Percentiles rank a stretch among this genome's conserved stretches.
Evolutionary conservation across 768 basidiomycete genomes (phyloP).

Genomic region (Pilatotrama ljubarskyi): DNA sequence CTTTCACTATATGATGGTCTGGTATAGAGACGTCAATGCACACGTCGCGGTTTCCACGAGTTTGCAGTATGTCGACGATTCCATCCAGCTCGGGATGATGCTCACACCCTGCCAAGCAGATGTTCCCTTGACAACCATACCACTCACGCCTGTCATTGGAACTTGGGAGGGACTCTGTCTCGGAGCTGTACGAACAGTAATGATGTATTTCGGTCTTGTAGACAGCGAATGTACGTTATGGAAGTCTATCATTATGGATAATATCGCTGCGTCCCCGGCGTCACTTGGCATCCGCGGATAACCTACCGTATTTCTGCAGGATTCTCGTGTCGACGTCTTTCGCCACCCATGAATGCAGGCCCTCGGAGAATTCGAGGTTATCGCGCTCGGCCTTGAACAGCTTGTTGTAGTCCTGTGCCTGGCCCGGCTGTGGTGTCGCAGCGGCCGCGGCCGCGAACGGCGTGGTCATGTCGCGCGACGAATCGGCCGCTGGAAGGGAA

Average conservation of each 20-base stretch:
- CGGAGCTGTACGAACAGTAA: conserved; percentile 15
- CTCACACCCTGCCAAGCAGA: not conserved
- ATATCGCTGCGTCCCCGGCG: not conserved
- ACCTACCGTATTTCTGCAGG: conserved; percentile 66
- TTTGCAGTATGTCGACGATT: conserved; percentile 7
- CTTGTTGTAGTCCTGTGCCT: conserved; percentile 84
- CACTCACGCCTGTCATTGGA: conserved; percentile 2
- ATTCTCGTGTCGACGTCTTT: conserved; percentile 79
- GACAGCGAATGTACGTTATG: conserved; percentile 19
- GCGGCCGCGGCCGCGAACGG: conserved; percentile 61
- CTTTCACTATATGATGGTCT: conserved; percentile 94
- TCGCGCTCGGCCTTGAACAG: conserved; percentile 90
- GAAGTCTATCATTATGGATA: conserved; percentile 19
- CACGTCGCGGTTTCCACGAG: conserved; percentile 14
- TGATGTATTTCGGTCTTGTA: conserved; percentile 11
- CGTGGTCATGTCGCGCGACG: conserved; percentile 70
- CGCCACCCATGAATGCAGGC: conserved; percentile 81
- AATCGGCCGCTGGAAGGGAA: conserved; percentile 63
- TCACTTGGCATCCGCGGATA: conserved; percentile 8
- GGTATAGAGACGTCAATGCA: conserved; percentile 48
- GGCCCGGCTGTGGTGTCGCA: conserved; percentile 45
- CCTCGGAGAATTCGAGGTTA: conserved; percentile 90
- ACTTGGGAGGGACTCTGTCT: conserved; percentile 13
- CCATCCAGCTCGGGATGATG: not conserved
- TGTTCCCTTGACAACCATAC: not conserved